phyloP scores from a whole-genome alignment of 352 stramenopile species.

The Phytophthora chlamydospora region DNA sequence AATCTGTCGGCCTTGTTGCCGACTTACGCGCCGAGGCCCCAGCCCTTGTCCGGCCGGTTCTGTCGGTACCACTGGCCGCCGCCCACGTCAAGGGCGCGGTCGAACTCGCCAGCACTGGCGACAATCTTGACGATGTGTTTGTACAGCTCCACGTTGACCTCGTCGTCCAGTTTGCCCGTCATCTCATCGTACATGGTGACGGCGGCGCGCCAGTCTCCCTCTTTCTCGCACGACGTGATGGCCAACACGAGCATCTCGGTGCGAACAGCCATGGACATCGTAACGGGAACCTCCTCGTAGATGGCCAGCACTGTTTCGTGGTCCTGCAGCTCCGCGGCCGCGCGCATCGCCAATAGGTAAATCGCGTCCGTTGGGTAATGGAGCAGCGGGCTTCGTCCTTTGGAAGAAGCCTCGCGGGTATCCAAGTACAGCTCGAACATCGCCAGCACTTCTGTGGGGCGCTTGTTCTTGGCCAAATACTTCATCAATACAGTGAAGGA shows the following conservation, averaged over 20 bases:
- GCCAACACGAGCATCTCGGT: constrained; percentile 52
- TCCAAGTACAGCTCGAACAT: constrained; percentile 72
- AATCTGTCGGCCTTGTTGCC: too few species aligned
- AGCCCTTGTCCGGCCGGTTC: constrained; percentile 76
- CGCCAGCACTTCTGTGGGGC: constrained; percentile 49
- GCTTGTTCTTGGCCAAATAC: constrained; percentile 49
- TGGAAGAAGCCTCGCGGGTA: constrained; percentile 47
- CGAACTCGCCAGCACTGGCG: constrained; percentile 81
- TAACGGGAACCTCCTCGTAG: constrained; percentile 51
- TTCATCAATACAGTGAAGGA: constrained; percentile 82
- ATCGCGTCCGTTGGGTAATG: constrained; percentile 73
- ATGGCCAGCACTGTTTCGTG: constrained; percentile 69
- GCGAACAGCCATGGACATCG: constrained; percentile 61
- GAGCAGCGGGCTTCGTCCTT: constrained; percentile 59
- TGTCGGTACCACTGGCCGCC: constrained; percentile 87
- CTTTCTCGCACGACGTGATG: constrained; percentile 63
- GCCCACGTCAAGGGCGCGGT: constrained; percentile 84
- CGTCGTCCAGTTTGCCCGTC: constrained; percentile 53
- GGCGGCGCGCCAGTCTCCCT: constrained; percentile 75
- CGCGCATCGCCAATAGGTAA: constrained; percentile 65
- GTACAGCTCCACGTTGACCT: constrained; percentile 79
- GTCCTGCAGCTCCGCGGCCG: constrained; percentile 49
- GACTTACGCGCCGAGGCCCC: constrained; percentile 35
- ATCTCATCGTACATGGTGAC: constrained; percentile 84
- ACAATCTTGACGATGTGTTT: constrained; percentile 86